A percentile compares a stretch with the other conserved stretches of the same genome.
phyloP scores from a whole-genome alignment of 441 rosid genomes.

The Aquilaria agallochum region DNA sequence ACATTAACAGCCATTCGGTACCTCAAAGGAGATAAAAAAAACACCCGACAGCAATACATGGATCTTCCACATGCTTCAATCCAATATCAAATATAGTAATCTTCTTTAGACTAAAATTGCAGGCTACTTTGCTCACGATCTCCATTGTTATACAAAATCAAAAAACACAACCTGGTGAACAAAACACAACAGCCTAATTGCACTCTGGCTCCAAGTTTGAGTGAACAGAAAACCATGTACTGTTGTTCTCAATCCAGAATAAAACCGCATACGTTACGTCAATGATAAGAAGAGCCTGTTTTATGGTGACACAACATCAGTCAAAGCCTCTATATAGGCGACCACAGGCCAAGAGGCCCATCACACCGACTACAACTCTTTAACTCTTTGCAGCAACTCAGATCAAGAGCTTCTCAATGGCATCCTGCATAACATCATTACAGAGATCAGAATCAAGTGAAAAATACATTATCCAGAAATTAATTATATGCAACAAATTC shows the following conservation, averaged over 20 bases:
- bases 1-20: too few species aligned
- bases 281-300: conserved; percentile 6
- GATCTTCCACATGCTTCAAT: too few species aligned
- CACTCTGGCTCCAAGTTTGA: too few species aligned
- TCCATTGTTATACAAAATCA: too few species aligned
- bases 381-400: conserved; percentile 15
- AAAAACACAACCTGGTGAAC: too few species aligned
- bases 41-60: too few species aligned
- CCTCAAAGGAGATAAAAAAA: too few species aligned
- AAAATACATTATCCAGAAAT: background rate
- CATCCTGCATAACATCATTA: conserved; percentile 51
- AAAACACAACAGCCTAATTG: too few species aligned
- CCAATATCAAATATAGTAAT: too few species aligned
- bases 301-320: conserved; percentile 43
- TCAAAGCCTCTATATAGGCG: conserved; percentile 67
- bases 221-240: too few species aligned
- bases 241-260: background rate
- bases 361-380: conserved; percentile 60
- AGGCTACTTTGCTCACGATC: too few species aligned
- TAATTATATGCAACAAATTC: background rate
- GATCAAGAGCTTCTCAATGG: conserved; percentile 92
- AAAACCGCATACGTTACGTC: conserved; percentile 2
- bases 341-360: conserved; percentile 59
- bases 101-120: too few species aligned
- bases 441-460: background rate